Evolutionary conservation across 352 stramenopile genomes (phyloP).

Genomic region (Peronosclerospora sorghi): DNA sequence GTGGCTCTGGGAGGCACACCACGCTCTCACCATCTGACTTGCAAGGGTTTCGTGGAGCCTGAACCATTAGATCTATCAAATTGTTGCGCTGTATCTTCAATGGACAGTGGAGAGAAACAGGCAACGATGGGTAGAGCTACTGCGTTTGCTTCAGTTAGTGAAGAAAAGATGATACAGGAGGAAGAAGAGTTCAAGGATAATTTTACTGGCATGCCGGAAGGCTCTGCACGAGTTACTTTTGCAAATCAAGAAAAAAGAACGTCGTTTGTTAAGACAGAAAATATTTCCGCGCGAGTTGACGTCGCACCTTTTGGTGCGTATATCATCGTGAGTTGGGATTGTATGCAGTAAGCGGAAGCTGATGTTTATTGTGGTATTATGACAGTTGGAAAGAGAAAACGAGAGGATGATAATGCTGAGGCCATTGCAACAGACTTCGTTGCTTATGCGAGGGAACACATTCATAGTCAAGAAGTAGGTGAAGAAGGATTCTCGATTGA

Average conservation of each 20-base stretch:
- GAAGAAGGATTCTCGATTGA: constrained; percentile 82
- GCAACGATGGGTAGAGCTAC: constrained; percentile 6
- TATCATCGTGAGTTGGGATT: background rate
- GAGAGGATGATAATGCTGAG: constrained; percentile 11
- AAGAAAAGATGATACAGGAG: too few species aligned
- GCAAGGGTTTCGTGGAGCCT: constrained; percentile 19
- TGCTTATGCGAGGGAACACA: constrained; percentile 63
- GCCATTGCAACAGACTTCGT: constrained; percentile 33
- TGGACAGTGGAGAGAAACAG: constrained; percentile 9
- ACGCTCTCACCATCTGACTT: constrained; percentile 12
- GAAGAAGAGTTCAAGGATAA: constrained; percentile 1
- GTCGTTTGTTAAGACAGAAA: constrained; percentile 5
- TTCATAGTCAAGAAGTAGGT: constrained; percentile 67
- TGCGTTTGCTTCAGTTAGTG: background rate
- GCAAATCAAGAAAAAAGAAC: constrained; percentile 4
- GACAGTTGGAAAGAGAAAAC: constrained; percentile 19
- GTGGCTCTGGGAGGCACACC: constrained; percentile 49
- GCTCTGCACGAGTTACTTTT: background rate
- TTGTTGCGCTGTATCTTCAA: constrained; percentile 1
- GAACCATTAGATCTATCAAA: constrained; percentile 33
- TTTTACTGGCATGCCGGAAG: constrained; percentile 1
- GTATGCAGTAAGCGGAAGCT: background rate
- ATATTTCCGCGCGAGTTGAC: background rate
- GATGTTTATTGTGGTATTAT: background rate
- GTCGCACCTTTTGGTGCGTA: constrained; percentile 5